Evolutionary conservation across 192 early-diverging fungal genomes (phyloP), one percentile per base, ranked within the genome.

Genomic region (Diversispora eburnea): DNA sequence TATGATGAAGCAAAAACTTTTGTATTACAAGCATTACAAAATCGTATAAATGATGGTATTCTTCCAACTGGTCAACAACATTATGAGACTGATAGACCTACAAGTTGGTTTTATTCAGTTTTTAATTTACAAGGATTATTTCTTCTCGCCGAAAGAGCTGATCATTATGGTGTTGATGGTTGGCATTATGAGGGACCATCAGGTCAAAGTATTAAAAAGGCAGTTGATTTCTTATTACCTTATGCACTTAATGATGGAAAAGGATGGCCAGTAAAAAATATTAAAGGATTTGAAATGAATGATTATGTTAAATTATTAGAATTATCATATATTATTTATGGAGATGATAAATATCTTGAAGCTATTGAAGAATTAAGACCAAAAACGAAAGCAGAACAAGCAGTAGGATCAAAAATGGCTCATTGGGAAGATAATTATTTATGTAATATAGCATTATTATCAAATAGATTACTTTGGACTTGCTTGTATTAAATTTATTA

Each of bases 221-320:
- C 86, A 0, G 48, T 89, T 20, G 83, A 89, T 60, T 88, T 76
- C 70, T 70, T 89, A 74, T 54, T 86, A 39, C 83, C 85, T 0
- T 79, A 78, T 73, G 80, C 84, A 4, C 49, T 87, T 20, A 75
- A 67, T 20, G 79, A 79, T 25, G 81, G 82, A 9, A 67, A 75
- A 4, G 79, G 64, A 8, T 89, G 88, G 88, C 77, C 80, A 7
- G 73, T 76, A 22, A 8, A 19, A 5, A 87, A 86, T 54, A 75
- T 76, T n/a, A 74, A 78, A 65, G 79, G 77, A 15, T 87, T 83
- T 68, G 73, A 79, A 25, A 71, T 77, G 56, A 78, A 70, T 19
- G 76, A 80, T 58, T 78, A 80, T 67, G 69, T 83, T 13, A 77
- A 83, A 70, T 54, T 85, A 47, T 76, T 83, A 22, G 78, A 87